These are phyloP conservation scores for Boletellus emodensis DNA, from an alignment of 768 basidiomycete species.

Conservation along the genomic window DNA sequence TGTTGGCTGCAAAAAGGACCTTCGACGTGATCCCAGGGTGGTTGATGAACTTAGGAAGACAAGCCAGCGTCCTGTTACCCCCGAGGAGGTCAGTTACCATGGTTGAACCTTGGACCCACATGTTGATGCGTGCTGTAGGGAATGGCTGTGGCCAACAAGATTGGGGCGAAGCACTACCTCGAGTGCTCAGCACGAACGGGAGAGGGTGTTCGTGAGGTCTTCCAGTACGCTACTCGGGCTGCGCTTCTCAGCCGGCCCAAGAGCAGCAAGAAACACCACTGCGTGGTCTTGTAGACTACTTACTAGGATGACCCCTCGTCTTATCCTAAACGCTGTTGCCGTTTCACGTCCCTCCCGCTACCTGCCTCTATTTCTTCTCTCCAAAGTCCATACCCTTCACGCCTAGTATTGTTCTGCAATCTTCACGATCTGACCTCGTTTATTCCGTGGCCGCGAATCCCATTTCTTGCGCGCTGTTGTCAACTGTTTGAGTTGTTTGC, in stretches of 20 bases:
- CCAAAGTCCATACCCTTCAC: constrained; percentile 37
- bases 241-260: constrained; percentile 68
- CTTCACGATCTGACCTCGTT: constrained; percentile 35
- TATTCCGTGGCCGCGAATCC: constrained; percentile 17
- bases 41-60: constrained; percentile 94
- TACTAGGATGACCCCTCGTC: constrained; percentile 14
- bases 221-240: constrained; percentile 94
- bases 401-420: constrained; percentile 34
- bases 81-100: constrained; percentile 67
- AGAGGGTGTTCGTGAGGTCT: constrained; percentile 96
- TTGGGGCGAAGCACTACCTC: constrained; percentile 92
- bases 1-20: constrained; percentile 99
- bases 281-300: constrained; percentile 43
- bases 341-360: constrained; percentile 15
- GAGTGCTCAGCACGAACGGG: constrained; percentile 97
- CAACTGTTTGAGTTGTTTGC: constrained; percentile 7
- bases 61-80: constrained; percentile 89
- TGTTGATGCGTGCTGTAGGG: constrained; percentile 49
- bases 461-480: not conserved
- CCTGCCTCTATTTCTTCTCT: constrained; percentile 16
- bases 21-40: constrained; percentile 87
- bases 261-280: constrained; percentile 39
- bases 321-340: constrained; percentile 22
- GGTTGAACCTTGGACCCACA: not conserved
- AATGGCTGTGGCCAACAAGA: constrained; percentile 93